Evolutionary conservation across 1,284 basidiomycete genomes (phyloP).

Genomic region (Tausonia pullulans): DNA sequence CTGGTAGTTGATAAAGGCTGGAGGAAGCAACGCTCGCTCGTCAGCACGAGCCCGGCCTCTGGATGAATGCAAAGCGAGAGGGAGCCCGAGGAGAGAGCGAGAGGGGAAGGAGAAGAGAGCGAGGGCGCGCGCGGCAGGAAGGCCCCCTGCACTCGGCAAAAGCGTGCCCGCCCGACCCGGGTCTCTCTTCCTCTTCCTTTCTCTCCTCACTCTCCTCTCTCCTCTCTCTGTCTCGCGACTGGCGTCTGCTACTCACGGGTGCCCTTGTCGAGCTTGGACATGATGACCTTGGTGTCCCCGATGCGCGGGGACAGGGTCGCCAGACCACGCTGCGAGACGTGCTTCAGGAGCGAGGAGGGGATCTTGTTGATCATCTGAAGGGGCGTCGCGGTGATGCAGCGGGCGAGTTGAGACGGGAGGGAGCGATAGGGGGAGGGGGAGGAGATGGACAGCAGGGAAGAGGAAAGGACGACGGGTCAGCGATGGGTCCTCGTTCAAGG

Average conservation of each 20-base stretch:
- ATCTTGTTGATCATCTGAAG: slow-evolving; percentile 15
- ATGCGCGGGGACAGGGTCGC: slow-evolving; percentile 67
- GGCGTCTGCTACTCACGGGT: slow-evolving; percentile 22
- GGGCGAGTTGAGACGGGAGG: not conserved
- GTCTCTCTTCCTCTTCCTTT: too few relatives aligned
- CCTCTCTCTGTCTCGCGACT: not conserved
- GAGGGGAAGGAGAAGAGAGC: not conserved
- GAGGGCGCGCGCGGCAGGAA: not conserved
- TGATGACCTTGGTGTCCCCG: slow-evolving; percentile 76
- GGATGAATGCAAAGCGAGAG: not conserved
- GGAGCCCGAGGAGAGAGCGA: not conserved
- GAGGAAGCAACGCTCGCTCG: not conserved
- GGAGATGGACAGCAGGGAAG: not conserved
- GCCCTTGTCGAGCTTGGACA: slow-evolving; percentile 71
- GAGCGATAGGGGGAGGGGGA: not conserved
- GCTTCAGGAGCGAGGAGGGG: slow-evolving; percentile 8
- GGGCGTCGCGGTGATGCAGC: not conserved
- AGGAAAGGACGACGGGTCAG: not conserved
- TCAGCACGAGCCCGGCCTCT: not conserved
- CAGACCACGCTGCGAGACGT: slow-evolving; percentile 37
- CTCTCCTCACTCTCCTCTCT: too few relatives aligned
- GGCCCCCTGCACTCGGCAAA: not conserved
- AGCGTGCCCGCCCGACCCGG: not conserved
- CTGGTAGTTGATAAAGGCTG: slow-evolving; percentile 86
- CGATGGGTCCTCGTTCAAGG: too few relatives aligned